A percentile compares a stretch with the other conserved stretches of the same genome.
phyloP scores from a whole-genome alignment of 1,284 basidiomycete genomes.

The Cryptococcus jaspeensis region DNA sequence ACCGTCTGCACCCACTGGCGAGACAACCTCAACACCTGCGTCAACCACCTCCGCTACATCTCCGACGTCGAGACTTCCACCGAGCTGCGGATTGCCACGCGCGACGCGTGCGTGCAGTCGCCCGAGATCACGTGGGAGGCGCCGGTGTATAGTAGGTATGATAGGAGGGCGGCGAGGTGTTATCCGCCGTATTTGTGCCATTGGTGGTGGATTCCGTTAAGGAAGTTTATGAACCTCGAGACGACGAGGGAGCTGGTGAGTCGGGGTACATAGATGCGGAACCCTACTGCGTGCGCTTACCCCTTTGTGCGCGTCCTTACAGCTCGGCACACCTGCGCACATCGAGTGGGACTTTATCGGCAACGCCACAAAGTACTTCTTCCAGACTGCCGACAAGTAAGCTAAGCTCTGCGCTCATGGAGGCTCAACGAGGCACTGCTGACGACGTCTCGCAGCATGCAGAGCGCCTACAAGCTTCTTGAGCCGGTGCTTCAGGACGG shows the following conservation, averaged over 20 bases:
- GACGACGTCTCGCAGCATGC: constrained; percentile 3
- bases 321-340: constrained; percentile 8
- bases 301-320: too few relatives aligned
- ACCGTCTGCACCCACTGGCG: too few relatives aligned
- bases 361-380: constrained; percentile 3
- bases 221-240: constrained; percentile 7
- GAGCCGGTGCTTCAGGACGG: constrained; percentile 7
- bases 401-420: neutral
- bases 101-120: constrained; percentile 1
- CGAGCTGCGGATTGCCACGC: constrained; percentile 1
- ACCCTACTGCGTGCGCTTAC: too few relatives aligned
- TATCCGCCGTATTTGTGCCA: constrained; percentile 6
- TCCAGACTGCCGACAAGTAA: constrained; percentile 6
- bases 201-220: constrained; percentile 8
- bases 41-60: too few relatives aligned
- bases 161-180: constrained; percentile 2
- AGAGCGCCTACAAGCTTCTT: constrained; percentile 9
- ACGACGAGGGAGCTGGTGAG: constrained; percentile 7
- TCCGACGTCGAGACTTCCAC: too few relatives aligned
- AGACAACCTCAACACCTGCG: too few relatives aligned
- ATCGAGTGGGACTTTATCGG: constrained; percentile 8
- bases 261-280: too few relatives aligned
- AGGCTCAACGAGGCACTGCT: too few relatives aligned
- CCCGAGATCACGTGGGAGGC: constrained; percentile 3
- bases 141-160: constrained; percentile 2